phyloP scores from a whole-genome alignment of 345 rosid genomes.

The Cardiospermum halicacabum region DNA sequence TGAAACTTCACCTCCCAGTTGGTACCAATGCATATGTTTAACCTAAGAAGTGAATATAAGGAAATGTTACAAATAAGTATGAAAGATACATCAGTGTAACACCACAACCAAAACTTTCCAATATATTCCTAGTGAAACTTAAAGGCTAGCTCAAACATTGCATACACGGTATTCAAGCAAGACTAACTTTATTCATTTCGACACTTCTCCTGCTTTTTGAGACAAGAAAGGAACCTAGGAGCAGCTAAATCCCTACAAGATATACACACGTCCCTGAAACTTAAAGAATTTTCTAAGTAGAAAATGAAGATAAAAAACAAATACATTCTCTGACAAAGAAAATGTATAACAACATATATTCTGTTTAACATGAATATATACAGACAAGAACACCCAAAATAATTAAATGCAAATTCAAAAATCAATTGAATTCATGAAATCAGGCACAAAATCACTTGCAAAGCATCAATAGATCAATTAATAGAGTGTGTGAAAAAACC shows the following conservation, averaged over 20 bases:
- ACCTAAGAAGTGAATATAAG: conserved; percentile 44
- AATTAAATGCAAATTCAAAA: background rate
- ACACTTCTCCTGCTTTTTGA: background rate
- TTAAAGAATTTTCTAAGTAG: background rate
- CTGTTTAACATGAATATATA: background rate
- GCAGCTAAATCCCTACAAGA: background rate
- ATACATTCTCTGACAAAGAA: background rate
- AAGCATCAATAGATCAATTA: background rate
- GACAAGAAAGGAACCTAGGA: background rate
- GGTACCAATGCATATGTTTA: conserved; percentile 93
- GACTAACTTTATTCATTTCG: background rate
- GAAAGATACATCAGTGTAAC: background rate
- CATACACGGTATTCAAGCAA: background rate
- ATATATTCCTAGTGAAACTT: background rate
- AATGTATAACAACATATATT: background rate
- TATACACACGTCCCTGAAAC: background rate
- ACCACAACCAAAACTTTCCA: background rate
- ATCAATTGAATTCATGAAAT: background rate
- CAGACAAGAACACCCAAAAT: conserved; percentile 2
- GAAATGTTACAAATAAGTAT: conserved; percentile 2
- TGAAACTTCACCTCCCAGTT: conserved; percentile 60
- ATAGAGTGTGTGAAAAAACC: background rate
- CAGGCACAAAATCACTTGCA: background rate
- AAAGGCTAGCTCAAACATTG: background rate
- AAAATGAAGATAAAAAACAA: background rate